Evolutionary conservation across 1,139 yeast genomes (phyloP).

Genomic region (Suhomyces bolitotheri): DNA sequence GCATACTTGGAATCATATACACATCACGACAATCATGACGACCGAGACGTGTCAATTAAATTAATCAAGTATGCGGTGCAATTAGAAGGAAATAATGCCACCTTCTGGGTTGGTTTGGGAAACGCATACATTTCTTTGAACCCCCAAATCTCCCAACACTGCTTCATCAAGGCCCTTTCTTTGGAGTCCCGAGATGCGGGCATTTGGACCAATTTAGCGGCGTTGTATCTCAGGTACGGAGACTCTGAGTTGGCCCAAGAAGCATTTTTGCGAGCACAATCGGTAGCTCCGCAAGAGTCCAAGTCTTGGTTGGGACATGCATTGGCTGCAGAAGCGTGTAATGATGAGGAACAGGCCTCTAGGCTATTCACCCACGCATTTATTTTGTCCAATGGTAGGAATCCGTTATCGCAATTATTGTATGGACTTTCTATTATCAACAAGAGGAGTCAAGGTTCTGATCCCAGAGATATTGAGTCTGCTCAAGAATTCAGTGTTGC

Average conservation of each 20-base stretch:
- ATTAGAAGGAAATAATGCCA: slow-evolving; percentile 66
- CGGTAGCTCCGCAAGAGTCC: slow-evolving; percentile 75
- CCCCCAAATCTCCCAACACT: slow-evolving; percentile 84
- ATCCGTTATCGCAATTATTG: slow-evolving; percentile 68
- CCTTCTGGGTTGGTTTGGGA: slow-evolving; percentile 84
- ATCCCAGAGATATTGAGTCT: slow-evolving; percentile 55
- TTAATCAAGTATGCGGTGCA: slow-evolving; percentile 67
- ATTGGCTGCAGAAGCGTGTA: slow-evolving; percentile 58
- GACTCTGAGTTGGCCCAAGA: slow-evolving; percentile 74
- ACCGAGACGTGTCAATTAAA: slow-evolving; percentile 52
- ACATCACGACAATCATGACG: slow-evolving; percentile 26
- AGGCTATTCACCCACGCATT: slow-evolving; percentile 75
- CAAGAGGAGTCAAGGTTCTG: slow-evolving; percentile 41
- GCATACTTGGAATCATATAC: slow-evolving; percentile 55
- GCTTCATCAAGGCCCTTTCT: slow-evolving; percentile 79
- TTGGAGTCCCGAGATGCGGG: slow-evolving; percentile 66
- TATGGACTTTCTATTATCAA: slow-evolving; percentile 63
- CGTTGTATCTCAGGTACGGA: slow-evolving; percentile 66
- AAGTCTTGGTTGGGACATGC: slow-evolving; percentile 92
- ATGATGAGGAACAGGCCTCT: slow-evolving; percentile 53
- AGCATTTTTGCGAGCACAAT: slow-evolving; percentile 73
- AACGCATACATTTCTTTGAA: slow-evolving; percentile 59
- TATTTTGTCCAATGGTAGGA: slow-evolving; percentile 70
- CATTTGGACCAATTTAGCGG: slow-evolving; percentile 83
- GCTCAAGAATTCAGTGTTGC: slow-evolving; percentile 70